Percentiles rank a stretch among this genome's conserved stretches.
Evolutionary conservation across 2,329 filamentous ascomycete genomes (phyloP).

Genomic region (Ascochyta clinopodiicola): DNA sequence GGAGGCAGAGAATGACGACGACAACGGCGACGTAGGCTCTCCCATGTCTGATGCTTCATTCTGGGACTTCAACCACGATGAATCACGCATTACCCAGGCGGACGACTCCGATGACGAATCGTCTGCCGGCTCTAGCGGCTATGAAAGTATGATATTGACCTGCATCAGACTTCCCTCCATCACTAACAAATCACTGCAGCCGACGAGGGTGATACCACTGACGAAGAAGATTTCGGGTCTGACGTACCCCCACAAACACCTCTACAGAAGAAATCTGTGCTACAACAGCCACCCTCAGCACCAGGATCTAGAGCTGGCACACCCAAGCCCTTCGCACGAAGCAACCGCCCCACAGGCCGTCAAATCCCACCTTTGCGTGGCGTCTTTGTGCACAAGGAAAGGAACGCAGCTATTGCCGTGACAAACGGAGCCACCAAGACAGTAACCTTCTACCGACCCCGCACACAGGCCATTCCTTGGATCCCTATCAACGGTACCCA

Average conservation of each 20-base stretch:
- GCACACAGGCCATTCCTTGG: conserved; percentile 36
- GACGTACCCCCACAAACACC: conserved; percentile 56
- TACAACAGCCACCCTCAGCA: conserved; percentile 58
- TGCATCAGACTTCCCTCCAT: conserved; percentile 24
- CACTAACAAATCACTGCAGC: conserved; percentile 59
- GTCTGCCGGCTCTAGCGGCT: conserved; percentile 59
- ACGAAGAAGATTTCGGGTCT: conserved; percentile 55
- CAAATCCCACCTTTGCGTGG: conserved; percentile 43
- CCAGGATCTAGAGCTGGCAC: conserved; percentile 48
- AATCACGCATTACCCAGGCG: conserved; percentile 48
- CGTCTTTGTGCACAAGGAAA: conserved; percentile 47
- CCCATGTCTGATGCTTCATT: conserved; percentile 57
- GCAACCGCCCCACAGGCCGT: conserved; percentile 33
- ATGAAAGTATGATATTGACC: conserved; percentile 61
- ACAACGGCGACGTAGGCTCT: conserved; percentile 56
- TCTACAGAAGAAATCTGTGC: conserved; percentile 49
- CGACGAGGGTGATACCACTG: conserved; percentile 67
- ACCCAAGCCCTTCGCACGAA: conserved; percentile 48
- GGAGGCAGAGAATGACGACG: conserved; percentile 59
- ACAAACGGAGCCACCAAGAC: conserved; percentile 50
- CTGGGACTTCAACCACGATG: conserved; percentile 66
- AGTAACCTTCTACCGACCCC: conserved; percentile 52
- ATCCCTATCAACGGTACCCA: conserved; percentile 38
- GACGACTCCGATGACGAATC: conserved; percentile 52
- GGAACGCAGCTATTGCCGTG: conserved; percentile 50